Conservation (phyloP, 2,329 filamentous ascomycete genomes). For the Hypoxylon sp. region DNA sequence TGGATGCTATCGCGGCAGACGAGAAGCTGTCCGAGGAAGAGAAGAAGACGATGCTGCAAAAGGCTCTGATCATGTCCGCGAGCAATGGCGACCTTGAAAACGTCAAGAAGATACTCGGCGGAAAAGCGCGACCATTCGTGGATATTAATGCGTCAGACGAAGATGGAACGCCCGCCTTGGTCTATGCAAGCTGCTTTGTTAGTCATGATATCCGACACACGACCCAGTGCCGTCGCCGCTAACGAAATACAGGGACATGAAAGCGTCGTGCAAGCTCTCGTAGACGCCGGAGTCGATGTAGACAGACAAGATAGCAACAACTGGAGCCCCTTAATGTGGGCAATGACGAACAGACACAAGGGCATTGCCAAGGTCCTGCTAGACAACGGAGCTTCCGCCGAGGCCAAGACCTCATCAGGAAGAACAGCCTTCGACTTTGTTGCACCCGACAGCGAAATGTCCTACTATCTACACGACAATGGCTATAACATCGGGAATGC, state of each 20-base stretch:
- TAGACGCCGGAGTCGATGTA: constrained; percentile 86
- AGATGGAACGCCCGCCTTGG: constrained; percentile 93
- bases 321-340: constrained; percentile 99
- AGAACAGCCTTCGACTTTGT: constrained; percentile 96
- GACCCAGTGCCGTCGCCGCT: constrained; percentile 22
- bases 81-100: constrained; percentile 93
- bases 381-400: constrained; percentile 93
- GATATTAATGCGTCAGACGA: constrained; percentile 90
- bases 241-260: constrained; percentile 74
- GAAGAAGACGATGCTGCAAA: constrained; percentile 84
- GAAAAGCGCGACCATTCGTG: constrained; percentile 76
- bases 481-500: constrained; percentile 88
- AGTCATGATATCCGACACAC: constrained; percentile 47
- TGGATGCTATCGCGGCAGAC: constrained; percentile 79
- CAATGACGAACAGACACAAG: constrained; percentile 98
- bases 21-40: constrained; percentile 75
- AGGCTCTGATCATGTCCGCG: constrained; percentile 89
- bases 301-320: constrained; percentile 95
- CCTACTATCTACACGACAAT: constrained; percentile 91
- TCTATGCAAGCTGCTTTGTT: constrained; percentile 98
- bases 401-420: constrained; percentile 92
- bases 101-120: constrained; percentile 77
- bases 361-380: constrained; percentile 91
- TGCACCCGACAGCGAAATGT: constrained; percentile 94
- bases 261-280: constrained; percentile 81